These are phyloP conservation scores for Macrophomina phaseolina DNA, from an alignment of 2,329 filamentous ascomycete genomes.

Conservation along the genomic window DNA sequence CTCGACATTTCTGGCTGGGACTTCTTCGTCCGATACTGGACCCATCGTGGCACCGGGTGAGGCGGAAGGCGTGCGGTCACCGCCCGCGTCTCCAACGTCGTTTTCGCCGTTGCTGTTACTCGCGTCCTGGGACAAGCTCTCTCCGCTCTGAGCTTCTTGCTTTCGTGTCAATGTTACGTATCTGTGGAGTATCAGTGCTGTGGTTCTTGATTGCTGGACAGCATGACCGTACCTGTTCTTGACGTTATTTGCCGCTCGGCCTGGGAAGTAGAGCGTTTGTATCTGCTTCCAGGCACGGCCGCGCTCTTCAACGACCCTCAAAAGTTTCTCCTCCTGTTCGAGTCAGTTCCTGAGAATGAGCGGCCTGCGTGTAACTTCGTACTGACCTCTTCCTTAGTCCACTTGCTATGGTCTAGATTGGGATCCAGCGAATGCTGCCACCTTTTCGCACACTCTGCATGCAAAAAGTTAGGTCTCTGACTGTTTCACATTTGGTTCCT, in stretches of 20 bases:
- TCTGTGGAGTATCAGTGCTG: conserved; percentile 10
- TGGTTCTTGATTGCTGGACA: not conserved
- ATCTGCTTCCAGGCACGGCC: conserved; percentile 33
- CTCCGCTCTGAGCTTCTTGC: not conserved
- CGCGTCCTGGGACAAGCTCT: not conserved
- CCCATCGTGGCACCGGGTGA: no score
- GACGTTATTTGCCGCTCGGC: conserved; percentile 31
- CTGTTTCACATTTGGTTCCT: no score
- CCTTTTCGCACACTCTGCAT: conserved; percentile 41
- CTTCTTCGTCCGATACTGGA: no score
- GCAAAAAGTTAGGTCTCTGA: not conserved
- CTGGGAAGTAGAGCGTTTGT: conserved; percentile 28
- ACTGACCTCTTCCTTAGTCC: not conserved
- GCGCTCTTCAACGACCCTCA: conserved; percentile 29
- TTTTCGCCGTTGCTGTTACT: not conserved
- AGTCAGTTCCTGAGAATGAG: not conserved
- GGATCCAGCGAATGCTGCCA: conserved; percentile 36
- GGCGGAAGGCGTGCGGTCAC: no score
- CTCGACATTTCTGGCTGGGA: no score
- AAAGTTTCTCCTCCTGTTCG: conserved; percentile 27
- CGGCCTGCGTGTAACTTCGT: not conserved
- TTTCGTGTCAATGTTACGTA: conserved; percentile 26
- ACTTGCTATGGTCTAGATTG: not conserved
- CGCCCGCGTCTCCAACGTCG: not conserved
- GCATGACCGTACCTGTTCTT: not conserved